These are phyloP conservation scores for Pseudoscleropodium purum DNA, from an alignment of 225 moss, liverwort and hornwort genomes.

Conservation along the genomic window DNA sequence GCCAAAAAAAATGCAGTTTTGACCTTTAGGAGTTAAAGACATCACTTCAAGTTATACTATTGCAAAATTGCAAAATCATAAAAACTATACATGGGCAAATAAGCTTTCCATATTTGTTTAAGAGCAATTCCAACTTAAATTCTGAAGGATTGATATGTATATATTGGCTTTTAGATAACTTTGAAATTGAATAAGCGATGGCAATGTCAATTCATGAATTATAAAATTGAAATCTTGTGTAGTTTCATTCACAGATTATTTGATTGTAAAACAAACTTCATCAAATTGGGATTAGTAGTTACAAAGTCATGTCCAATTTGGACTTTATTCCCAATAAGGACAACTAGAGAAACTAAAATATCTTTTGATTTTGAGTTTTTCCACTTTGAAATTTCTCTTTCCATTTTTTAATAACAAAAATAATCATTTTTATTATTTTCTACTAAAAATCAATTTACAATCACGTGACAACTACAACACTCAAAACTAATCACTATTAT, in stretches of 20 bases:
- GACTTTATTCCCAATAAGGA: not conserved
- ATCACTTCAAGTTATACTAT: not conserved
- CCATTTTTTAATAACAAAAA: too few relatives aligned
- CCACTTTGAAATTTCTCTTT: too few relatives aligned
- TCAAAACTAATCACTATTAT: not conserved
- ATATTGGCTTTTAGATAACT: not conserved
- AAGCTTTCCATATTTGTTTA: not conserved
- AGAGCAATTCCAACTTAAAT: not conserved
- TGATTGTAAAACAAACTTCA: not conserved
- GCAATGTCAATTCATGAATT: not conserved
- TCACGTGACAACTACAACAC: not conserved
- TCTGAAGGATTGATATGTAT: not conserved
- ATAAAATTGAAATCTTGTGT: not conserved
- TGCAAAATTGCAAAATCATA: not conserved
- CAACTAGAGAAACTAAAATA: not conserved
- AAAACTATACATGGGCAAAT: not conserved
- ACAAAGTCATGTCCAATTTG: not conserved
- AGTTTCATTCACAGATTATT: accelerated
- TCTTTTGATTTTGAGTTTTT: not conserved
- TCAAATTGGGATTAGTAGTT: not conserved
- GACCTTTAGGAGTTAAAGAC: too few relatives aligned
- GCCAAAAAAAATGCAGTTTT: too few relatives aligned
- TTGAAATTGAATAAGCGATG: not conserved
- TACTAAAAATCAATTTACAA: not conserved
- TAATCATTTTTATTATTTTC: too few relatives aligned